Evolutionary conservation across 169 alveolate genomes (phyloP), one percentile per base, ranked within the genome.

Genomic region (Babesia bigemina): DNA sequence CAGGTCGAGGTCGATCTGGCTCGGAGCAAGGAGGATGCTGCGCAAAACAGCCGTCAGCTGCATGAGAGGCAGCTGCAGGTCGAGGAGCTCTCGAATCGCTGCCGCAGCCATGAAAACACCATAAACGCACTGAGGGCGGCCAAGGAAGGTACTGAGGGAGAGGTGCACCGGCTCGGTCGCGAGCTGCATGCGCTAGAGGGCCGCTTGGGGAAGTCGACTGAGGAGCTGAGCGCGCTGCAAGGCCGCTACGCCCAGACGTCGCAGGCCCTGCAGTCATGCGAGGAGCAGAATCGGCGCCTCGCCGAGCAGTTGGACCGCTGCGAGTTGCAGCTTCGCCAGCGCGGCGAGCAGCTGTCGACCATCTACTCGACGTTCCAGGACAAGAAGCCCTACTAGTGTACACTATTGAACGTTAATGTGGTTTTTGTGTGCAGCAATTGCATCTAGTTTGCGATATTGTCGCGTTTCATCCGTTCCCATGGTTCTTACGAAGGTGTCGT

Each of bases 261-360:
- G 13, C 76, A 67, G 65, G n/a, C 59, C 9, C 65, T 67, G 29
- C 63, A 67, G 53, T 52, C 53, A 2, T n/a, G 47, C 55, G 76
- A 67, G 65, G 76, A 67, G 28, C 63, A 67, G 61, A 67, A 67
- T 55, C 63, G 58, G 3, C 76, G 76, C 33, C 42, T 67, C 45
- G 53, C 19, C 26, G 76, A 67, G 55, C 76, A 67, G 76, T 33
- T 67, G 49, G 55, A 67, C 45, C 66, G 66, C 47, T 67, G 76
- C 48, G 76, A 67, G 24, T 0, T 28, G 19, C 76, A 67, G 56
- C 55, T 67, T 45, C 76, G 76, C 19, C 76, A 52, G 65, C 76
- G 76, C 58, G 65, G 76, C 24, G 76, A 67, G 42, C 76, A 67
- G 12, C 65, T 67, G 50, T 67, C 76, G 53, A 53, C 76, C 36